Evolutionary conservation across 305 asterid species (phyloP), one percentile per base, ranked within the genome.

Genomic region (Vinca major): DNA sequence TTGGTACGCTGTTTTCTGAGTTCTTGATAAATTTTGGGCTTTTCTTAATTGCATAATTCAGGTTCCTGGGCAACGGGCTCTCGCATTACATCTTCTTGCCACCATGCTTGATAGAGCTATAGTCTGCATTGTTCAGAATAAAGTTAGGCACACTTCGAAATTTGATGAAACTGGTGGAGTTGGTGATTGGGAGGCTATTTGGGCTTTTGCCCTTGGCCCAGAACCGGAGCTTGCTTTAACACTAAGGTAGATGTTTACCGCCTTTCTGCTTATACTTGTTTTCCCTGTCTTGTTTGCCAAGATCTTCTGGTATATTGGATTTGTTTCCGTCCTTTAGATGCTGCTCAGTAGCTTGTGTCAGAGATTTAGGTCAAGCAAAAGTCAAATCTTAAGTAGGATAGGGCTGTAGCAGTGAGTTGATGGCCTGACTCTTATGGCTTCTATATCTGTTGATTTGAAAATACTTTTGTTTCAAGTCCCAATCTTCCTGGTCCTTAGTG

Each of bases 141-240:
- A 76, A 75, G 77, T 74, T 78, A 85, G 74, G 52, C 74, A 73
- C 71, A 72, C 82, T 57, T 79, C 82, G 33, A 69, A 72, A 36
- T 71, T 55, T 63, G 63, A 75, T 73, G 81, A 72, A 56, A 69
- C 68, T 50, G 80, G 76, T 56, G 76, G 65, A 26, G 65, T 70
- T 71, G 73, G 77, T 76, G 96, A 94, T 79, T 91, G 96, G 97
- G 88, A 88, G 86, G 99, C 99, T 76, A 79, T 94, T 65, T 94
- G 99, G 99, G 97, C 97, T 74, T 91, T 89, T 84, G 81, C 91
- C 74, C 91, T 94, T 72, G 99, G 97, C 48, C 99, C 99, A 1
- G 96, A 89, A 78, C 97, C 97, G 3, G 99, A 94, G 83, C 97
- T 94, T 79, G 93, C 96, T 79, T 80, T 94, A 77, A 66, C 89